Evolutionary conservation across 495 filamentous ascomycete species (phyloP), one percentile per base, ranked within the genome.

Genomic region (Lasiosphaeria hispida): DNA sequence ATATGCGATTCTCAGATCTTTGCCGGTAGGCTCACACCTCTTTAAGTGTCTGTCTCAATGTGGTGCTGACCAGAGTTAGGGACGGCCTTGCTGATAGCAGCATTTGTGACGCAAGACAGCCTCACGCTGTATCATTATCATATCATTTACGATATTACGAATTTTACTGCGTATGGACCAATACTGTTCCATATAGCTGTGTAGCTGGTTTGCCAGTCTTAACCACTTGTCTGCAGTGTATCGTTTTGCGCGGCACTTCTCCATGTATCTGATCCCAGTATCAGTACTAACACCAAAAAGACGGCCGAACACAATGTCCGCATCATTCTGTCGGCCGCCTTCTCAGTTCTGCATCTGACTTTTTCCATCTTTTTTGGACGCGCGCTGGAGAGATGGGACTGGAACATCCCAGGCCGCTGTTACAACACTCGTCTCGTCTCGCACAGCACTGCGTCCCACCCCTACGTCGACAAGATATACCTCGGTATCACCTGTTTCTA

Each of bases 221-320:
- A n/a, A n/a, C n/a, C n/a, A n/a, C n/a, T n/a, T n/a, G n/a, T n/a
- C n/a, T n/a, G n/a, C n/a, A n/a, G n/a, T 18, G 18, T 47, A 10
- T 52, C 49, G 57, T 74, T 53, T 77, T 52, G 49, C 49, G 49
- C 49, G 11, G 49, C 49, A 7, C 49, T 52, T 2, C 14, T 52
- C 49, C 49, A 52, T 18, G 35, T 40, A 17, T 52, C 49, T 17
- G 14, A 52, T 40, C 5, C 30, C 15, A 4, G 13, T 36, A 19
- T 11, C 10, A 10, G 49, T 18, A 36, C 9, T 9, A 50, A 35
- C 23, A n/a, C n/a, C n/a, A n/a, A n/a, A n/a, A n/a, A n/a, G n/a
- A n/a, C n/a, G n/a, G 13, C 19, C 49, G 49, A 52, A 17, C 49
- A 52, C 13, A 17, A 52, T 15, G 35, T 52, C 35, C 49, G 49